Evolutionary conservation across 2,329 filamentous ascomycete genomes (phyloP), one percentile per base, ranked within the genome.

Genomic region (Monosporascus sp.): DNA sequence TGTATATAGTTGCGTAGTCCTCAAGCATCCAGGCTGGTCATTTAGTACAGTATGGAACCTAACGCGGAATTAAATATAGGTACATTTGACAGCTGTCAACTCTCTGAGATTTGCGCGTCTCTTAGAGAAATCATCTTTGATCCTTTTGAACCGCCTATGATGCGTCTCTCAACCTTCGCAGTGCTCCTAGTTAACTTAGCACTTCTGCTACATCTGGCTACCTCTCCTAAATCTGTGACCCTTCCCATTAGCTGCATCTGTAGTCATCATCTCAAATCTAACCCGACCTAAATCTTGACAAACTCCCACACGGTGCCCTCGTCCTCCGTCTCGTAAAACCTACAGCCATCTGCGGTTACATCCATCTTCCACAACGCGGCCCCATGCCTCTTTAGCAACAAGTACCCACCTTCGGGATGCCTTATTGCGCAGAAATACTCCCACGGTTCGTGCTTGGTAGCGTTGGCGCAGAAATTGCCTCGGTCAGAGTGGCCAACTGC

Each of bases 281-380:
- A 11, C 27, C 27, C 9, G 27, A 49, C 20, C 38, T 53, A 53
- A 14, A 53, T 48, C 37, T 54, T 50, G 5, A 53, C 27, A 48
- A 68, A 68, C 37, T 68, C 65, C 64, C 64, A 68, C 7, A 59
- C 67, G 7, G 68, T 67, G 31, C 67, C 71, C 5, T 59, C 56
- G 1, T 45, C 60, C 9, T 58, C 60, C 0, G 50, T 56, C 48
- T 65, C 62, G n/a, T 67, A 50, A 62, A 70, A 1, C 49, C 58
- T 49, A 47, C 56, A 38, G 1, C 62, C 63, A 35, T 67, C 58
- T 2, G 52, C 16, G 2, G 22, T 57, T 0, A 66, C 48, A 2
- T 44, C 51, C 60, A 73, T 63, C 19, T 63, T 68, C 62, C 61
- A 63, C 48, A 72, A 47, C 47, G 61, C 57, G n/a, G 58, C 38